Evolutionary conservation across 78 protist species (phyloP), one percentile per base, ranked within the genome.

Genomic region (Monosiga brevicollis): DNA sequence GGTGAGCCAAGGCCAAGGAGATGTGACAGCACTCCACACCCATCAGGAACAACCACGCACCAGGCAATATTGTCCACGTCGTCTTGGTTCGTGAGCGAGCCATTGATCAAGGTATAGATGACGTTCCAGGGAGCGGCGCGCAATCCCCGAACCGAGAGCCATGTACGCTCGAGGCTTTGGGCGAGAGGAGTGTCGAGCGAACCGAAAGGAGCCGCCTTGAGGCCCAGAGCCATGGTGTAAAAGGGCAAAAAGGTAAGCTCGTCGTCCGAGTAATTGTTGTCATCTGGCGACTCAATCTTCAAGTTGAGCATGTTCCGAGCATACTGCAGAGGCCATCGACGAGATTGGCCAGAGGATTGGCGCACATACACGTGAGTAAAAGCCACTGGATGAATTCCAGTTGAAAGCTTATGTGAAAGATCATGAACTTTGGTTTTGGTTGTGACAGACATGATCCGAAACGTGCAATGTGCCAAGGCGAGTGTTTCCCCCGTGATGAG

Each of bases 201-300:
- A 15, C 15, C 62, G 62, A 49, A 49, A 15, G 6, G 15, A 15
- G 62, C 29, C 29, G 62, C 62, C 62, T 49, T 49, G 62, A 15
- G 29, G 29, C 29, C 62, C 29, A 15, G 29, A 15, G 29, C 62
- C 29, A 49, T 6, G 29, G 70, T 11, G 62, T 72, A 40, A 81
- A 49, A 83, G 24, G 80, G 42, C 77, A 75, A 3, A 29, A 42
- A 42, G 24, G 80, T 43, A 36, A 83, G 81, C 43, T 83, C 83
- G 81, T 76, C 80, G 76, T 83, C 86, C 43, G 74, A 41, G 38
- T n/a, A 77, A 34, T 83, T 83, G 26, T 37, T 32, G 76, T 83
- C 86, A 15, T 35, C 10, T 10, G 86, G 86, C 39, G 3, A 10
- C 73, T 23, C 29, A 71, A 83, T 70, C 76, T 49, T 83, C 41